Evolutionary conservation across 495 filamentous ascomycete genomes (phyloP).

Genomic region (Penicillium bialowiezense): DNA sequence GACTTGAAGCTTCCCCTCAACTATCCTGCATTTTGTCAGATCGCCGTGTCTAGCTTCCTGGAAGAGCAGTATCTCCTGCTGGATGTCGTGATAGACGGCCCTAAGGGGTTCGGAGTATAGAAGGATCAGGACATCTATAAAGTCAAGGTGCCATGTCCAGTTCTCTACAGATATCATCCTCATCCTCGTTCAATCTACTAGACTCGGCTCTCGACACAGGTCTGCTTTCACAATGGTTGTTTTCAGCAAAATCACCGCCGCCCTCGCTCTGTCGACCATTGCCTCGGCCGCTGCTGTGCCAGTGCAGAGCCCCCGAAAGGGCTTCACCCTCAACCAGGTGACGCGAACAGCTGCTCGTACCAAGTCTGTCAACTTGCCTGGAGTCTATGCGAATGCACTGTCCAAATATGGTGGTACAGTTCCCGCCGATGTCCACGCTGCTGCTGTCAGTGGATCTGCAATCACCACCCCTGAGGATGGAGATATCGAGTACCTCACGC

Average conservation of each 20-base stretch:
- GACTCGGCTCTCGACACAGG: conserved; percentile 13
- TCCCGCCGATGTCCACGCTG: conserved; percentile 40
- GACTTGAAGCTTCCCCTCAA: conserved; percentile 15
- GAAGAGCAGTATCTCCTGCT: conserved; percentile 23
- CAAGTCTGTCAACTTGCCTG: conserved; percentile 37
- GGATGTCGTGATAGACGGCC: conserved; percentile 10
- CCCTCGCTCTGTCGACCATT: conserved; percentile 30
- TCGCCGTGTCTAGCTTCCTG: conserved; percentile 20
- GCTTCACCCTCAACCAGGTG: conserved; percentile 44
- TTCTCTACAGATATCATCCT: conserved; percentile 9
- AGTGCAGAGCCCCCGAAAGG: conserved; percentile 20
- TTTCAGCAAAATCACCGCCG: conserved; percentile 37
- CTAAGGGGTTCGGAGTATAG: background rate
- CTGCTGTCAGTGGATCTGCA: conserved; percentile 47
- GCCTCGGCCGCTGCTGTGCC: conserved; percentile 38
- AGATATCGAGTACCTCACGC: conserved; percentile 65
- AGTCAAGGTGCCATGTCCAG: conserved; percentile 13
- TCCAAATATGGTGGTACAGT: conserved; percentile 44
- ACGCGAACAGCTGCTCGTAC: conserved; percentile 25
- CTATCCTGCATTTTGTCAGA: conserved; percentile 11
- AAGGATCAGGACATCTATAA: conserved; percentile 20
- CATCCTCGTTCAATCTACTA: conserved; percentile 7
- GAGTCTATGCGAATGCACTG: conserved; percentile 36
- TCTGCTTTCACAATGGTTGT: conserved; percentile 39
- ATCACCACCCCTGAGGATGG: conserved; percentile 51